phyloP scores from a whole-genome alignment of 768 basidiomycete species.

The Coprinopsis marcescibilis region DNA sequence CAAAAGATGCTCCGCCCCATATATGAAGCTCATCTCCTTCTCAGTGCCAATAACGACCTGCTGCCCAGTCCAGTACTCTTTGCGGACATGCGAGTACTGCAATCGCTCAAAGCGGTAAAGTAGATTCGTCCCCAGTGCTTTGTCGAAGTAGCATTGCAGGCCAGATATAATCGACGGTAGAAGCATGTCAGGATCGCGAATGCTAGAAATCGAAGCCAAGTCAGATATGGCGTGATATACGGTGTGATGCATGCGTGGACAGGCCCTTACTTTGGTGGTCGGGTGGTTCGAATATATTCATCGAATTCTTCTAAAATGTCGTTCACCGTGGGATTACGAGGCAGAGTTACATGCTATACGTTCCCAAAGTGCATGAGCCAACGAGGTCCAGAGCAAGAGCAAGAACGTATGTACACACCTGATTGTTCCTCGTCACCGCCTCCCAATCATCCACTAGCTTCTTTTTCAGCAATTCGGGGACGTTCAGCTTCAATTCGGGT shows the following conservation, averaged over 20 bases:
- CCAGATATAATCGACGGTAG: slow-evolving; percentile 82
- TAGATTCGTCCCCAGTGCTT: slow-evolving; percentile 81
- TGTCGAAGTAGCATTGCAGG: slow-evolving; percentile 88
- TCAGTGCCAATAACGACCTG: slow-evolving; percentile 59
- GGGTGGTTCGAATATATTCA: too few species aligned
- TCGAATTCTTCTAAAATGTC: too few species aligned
- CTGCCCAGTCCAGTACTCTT: slow-evolving; percentile 65
- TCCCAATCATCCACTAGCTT: slow-evolving; percentile 98
- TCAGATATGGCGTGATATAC: not conserved
- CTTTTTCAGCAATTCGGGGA: slow-evolving; percentile 87
- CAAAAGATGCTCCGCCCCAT: slow-evolving; percentile 91
- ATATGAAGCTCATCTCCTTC: slow-evolving; percentile 84
- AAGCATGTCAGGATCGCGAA: slow-evolving; percentile 65
- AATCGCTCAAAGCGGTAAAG: slow-evolving; percentile 94
- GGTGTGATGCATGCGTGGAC: not conserved
- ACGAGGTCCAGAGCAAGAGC: too few species aligned
- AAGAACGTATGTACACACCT: slow-evolving; percentile 40
- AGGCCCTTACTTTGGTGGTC: too few species aligned
- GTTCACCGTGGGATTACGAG: not conserved
- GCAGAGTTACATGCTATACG: too few species aligned
- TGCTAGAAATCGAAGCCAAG: slow-evolving; percentile 26
- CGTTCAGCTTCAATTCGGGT: slow-evolving; percentile 84
- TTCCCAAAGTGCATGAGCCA: too few species aligned
- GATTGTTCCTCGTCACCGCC: slow-evolving; percentile 88
- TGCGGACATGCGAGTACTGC: slow-evolving; percentile 80